Percentiles rank a stretch among this genome's conserved stretches.
Conservation (phyloP, 305 asterid species). For the Withania somnifera region DNA sequence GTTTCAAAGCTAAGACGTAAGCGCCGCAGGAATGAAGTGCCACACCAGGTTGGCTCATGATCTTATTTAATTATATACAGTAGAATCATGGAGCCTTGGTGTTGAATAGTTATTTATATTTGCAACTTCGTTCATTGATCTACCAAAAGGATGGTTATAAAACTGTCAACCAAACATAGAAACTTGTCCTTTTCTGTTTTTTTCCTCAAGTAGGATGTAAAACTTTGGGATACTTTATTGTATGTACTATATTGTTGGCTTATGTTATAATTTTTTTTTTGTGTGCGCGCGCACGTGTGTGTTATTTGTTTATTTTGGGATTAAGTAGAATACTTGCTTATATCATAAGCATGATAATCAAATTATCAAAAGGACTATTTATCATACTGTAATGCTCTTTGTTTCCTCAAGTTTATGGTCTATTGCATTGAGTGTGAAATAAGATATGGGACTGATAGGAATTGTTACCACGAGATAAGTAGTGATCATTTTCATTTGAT, state of each 20-base stretch:
- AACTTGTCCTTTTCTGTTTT: background rate
- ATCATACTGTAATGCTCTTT: background rate
- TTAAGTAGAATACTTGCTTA: background rate
- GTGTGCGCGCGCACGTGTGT: background rate
- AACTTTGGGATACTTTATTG: background rate
- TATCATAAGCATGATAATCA: background rate
- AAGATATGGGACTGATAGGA: background rate
- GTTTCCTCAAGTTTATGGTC: background rate
- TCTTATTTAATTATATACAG: background rate
- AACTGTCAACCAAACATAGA: background rate
- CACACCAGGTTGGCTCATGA: constrained; percentile 48
- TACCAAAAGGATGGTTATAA: background rate
- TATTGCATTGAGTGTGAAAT: background rate
- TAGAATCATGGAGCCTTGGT: background rate
- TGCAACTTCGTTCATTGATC: background rate
- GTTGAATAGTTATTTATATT: background rate
- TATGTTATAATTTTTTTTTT: background rate
- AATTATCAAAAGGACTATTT: background rate
- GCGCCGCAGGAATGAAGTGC: constrained; percentile 62
- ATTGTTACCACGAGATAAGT: background rate
- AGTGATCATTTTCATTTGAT: background rate
- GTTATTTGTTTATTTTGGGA: background rate
- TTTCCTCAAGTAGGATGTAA: background rate
- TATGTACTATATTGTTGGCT: background rate
- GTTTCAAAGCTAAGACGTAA: constrained; percentile 55